Evolutionary conservation across 169 alveolate species (phyloP).

Genomic region (Cryptosporidium sp.): DNA sequence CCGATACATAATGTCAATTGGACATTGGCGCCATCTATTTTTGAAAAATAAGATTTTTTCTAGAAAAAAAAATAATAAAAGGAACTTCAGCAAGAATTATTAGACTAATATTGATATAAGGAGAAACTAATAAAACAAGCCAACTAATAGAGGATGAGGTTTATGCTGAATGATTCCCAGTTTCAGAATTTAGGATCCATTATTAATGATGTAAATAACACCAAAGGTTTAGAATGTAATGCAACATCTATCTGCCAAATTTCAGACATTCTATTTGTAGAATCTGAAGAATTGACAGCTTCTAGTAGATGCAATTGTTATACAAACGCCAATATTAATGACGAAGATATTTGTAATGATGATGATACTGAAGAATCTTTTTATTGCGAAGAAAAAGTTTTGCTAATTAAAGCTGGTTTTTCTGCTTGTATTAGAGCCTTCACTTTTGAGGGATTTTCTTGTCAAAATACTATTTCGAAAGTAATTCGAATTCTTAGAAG

Average conservation of each 20-base stretch:
- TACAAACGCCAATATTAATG: neutral
- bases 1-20: neutral
- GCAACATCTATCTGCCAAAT: slow-evolving; percentile 25
- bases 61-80: neutral
- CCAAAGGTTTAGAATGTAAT: slow-evolving; percentile 20
- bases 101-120: neutral
- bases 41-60: neutral
- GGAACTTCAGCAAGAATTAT: neutral
- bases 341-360: neutral
- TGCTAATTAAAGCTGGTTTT: slow-evolving; percentile 40
- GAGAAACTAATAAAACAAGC: neutral
- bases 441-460: slow-evolving; percentile 3
- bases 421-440: slow-evolving; percentile 23
- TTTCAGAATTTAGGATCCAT: slow-evolving; percentile 26
- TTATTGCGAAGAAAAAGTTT: slow-evolving; percentile 30
- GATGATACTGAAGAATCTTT: neutral
- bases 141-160: neutral
- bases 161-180: slow-evolving; percentile 15
- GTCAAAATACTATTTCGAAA: neutral
- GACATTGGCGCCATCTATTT: slow-evolving; percentile 63
- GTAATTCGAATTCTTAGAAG: slow-evolving; percentile 32
- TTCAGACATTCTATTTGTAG: slow-evolving; percentile 46
- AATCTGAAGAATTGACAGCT: neutral
- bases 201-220: slow-evolving; percentile 14
- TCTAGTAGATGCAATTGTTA: slow-evolving; percentile 3